These are phyloP conservation scores for Saprolegnia parasitica DNA, from an alignment of 352 stramenopile species.

Conservation along the genomic window DNA sequence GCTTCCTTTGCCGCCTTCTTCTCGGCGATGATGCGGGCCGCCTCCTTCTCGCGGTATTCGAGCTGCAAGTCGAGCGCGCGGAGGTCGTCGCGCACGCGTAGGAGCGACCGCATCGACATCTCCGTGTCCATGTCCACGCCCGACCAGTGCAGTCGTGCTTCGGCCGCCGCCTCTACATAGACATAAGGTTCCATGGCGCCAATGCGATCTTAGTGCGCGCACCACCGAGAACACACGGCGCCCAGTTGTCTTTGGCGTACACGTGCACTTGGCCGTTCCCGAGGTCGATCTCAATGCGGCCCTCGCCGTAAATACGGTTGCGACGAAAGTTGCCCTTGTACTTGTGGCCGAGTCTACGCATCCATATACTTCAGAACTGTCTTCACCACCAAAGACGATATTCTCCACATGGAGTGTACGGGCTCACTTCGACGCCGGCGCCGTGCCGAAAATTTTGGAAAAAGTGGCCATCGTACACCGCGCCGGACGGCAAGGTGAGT, in stretches of 20 bases:
- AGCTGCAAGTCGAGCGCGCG: slow-evolving; percentile 57
- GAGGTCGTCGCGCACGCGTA: slow-evolving; percentile 65
- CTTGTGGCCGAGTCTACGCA: slow-evolving; percentile 41
- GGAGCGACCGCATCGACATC: slow-evolving; percentile 45
- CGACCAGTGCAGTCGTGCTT: slow-evolving; percentile 15
- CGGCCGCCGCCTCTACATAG: slow-evolving; percentile 13
- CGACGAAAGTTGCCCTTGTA: slow-evolving; percentile 48
- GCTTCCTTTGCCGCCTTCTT: slow-evolving; percentile 42
- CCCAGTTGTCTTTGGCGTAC: slow-evolving; percentile 49
- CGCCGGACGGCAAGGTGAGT: slow-evolving; percentile 39
- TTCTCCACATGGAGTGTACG: not conserved
- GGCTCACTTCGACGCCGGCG: slow-evolving; percentile 55
- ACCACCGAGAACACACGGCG: slow-evolving; percentile 47
- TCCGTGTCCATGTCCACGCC: slow-evolving; percentile 34
- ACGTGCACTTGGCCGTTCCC: slow-evolving; percentile 35
- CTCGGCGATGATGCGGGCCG: slow-evolving; percentile 41
- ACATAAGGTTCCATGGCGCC: too few relatives aligned
- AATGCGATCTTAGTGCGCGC: too few relatives aligned
- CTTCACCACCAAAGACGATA: not conserved
- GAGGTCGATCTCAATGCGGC: slow-evolving; percentile 42
- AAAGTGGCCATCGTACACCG: slow-evolving; percentile 63
- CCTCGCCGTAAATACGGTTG: slow-evolving; percentile 58
- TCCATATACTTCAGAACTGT: not conserved
- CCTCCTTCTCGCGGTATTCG: slow-evolving; percentile 57
- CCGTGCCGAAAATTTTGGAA: slow-evolving; percentile 56